Base-by-base conservation (phyloP, 2,329 filamentous ascomycete genomes). In the Penicillium carneum region DNA sequence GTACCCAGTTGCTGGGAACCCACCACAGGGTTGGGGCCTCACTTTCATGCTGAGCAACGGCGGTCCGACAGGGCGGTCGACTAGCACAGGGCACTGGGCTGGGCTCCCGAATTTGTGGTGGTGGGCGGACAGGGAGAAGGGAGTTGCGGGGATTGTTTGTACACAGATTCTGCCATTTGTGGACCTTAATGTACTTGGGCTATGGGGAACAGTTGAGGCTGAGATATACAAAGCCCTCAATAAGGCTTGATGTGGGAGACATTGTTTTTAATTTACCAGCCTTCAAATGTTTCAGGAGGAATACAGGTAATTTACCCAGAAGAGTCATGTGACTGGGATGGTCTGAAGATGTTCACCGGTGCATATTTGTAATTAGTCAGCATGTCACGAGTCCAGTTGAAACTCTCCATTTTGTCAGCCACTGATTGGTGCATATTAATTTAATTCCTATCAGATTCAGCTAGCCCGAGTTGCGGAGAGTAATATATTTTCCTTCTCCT, bases 11-110 rank as follows among this genome's bases (percentile, higher is more conserved):
- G 49, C 74, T n/a, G 54, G 36, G 1, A 42, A 54, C 0, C 75
- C 81, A 18, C 84, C 87, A 0, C 87, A 90, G 69, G 88, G 88
- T 11, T 90, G 87, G 87, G 87, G 87, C 0, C 75, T 90, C 34
- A 83, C 81, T 0, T 86, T 87, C 50, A 84, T 88, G 81, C 72
- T 87, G 12, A 84, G 74, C 16, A 58, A 61, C 14, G 80, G 81
- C 0, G 81, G 81, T 0, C 66, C 72, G 1, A 86, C 86, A 2
- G 86, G 87, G 0, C 79, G 86, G 9, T 84, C 84, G 0, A 73
- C 65, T 2, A 77, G 79, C 2, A 87, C 85, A 0, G 83, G 68
- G 0, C 81, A 79, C 69, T 89, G 87, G 87, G 84, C 84, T 1
- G 87, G 87, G 0, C 66, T 89, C 33, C 73, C 85, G 3, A 89